Percentiles rank a stretch among this genome's conserved stretches.
Evolutionary conservation across 495 filamentous ascomycete species (phyloP).

Genomic region (Penicillium paxilli): DNA sequence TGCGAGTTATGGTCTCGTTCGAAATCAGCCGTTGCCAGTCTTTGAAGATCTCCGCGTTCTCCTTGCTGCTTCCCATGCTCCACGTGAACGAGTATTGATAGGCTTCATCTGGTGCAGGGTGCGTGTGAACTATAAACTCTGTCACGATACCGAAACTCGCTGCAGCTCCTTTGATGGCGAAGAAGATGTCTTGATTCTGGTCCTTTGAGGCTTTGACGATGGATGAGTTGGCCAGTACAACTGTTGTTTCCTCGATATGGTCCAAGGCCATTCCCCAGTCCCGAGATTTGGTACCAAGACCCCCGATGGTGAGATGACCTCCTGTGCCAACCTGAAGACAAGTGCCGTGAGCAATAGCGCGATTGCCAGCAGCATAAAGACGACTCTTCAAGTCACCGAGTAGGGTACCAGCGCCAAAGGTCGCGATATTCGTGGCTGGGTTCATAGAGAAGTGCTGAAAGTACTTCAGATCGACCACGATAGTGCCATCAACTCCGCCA

Average conservation of each 20-base stretch:
- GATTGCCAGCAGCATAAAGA: conserved; percentile 57
- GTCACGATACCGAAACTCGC: conserved; percentile 48
- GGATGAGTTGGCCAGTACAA: conserved; percentile 62
- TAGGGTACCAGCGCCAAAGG: conserved; percentile 62
- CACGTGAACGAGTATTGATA: conserved; percentile 41
- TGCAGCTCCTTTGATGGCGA: conserved; percentile 50
- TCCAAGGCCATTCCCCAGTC: conserved; percentile 68
- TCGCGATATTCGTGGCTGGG: conserved; percentile 53
- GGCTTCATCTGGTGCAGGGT: conserved; percentile 30
- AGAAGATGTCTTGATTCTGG: conserved; percentile 51
- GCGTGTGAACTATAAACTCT: conserved; percentile 44
- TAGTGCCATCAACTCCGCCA: conserved; percentile 40
- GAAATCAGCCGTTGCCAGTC: conserved; percentile 39
- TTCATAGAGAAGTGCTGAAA: conserved; percentile 56
- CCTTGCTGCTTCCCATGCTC: conserved; percentile 29
- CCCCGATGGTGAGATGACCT: conserved; percentile 73
- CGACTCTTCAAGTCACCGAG: conserved; percentile 59
- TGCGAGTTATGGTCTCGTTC: conserved; percentile 47
- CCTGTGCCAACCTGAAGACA: conserved; percentile 66
- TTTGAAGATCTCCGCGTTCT: conserved; percentile 34
- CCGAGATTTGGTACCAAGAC: conserved; percentile 61
- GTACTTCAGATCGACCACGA: conserved; percentile 45
- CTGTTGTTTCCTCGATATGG: conserved; percentile 55
- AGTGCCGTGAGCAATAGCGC: conserved; percentile 69
- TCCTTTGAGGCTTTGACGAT: conserved; percentile 37